Evolutionary conservation across 2,329 filamentous ascomycete genomes (phyloP).

Genomic region (Pseudogymnoascus sp.): DNA sequence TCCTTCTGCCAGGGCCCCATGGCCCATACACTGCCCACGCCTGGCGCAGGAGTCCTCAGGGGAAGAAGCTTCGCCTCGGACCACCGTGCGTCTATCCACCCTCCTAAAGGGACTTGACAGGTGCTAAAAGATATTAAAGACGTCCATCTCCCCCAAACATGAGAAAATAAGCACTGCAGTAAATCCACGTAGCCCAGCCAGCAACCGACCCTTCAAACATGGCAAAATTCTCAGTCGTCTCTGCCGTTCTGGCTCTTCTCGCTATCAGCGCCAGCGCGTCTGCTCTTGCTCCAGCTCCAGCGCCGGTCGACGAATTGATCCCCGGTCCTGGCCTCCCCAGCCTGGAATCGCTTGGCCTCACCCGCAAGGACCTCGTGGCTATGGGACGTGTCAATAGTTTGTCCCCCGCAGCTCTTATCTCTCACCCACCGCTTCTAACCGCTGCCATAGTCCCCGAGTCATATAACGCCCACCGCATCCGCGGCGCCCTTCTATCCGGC

Average conservation of each 20-base stretch:
- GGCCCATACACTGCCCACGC: not conserved
- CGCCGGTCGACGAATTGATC: not conserved
- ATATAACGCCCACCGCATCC: not conserved
- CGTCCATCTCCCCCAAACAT: conserved; percentile 1
- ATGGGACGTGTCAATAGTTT: not conserved
- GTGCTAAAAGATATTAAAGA: not conserved
- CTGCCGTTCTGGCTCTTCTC: not conserved
- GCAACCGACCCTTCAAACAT: not conserved
- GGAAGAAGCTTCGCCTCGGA: not conserved
- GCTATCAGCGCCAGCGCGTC: not conserved
- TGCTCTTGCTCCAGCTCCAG: not conserved
- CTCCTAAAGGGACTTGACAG: not conserved
- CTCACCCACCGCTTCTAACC: not conserved
- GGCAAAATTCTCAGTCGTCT: not conserved
- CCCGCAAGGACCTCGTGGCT: not conserved
- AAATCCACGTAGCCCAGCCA: not conserved
- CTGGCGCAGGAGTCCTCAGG: not conserved
- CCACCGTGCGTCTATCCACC: not conserved
- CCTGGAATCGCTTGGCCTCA: not conserved
- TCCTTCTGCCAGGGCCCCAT: not conserved
- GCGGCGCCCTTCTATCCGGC: not conserved
- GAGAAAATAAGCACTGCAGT: not conserved
- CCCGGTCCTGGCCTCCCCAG: not conserved
- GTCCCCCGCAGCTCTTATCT: not conserved
- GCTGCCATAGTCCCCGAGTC: not conserved